phyloP scores from a whole-genome alignment of 441 rosid species.

The Croton setiger region DNA sequence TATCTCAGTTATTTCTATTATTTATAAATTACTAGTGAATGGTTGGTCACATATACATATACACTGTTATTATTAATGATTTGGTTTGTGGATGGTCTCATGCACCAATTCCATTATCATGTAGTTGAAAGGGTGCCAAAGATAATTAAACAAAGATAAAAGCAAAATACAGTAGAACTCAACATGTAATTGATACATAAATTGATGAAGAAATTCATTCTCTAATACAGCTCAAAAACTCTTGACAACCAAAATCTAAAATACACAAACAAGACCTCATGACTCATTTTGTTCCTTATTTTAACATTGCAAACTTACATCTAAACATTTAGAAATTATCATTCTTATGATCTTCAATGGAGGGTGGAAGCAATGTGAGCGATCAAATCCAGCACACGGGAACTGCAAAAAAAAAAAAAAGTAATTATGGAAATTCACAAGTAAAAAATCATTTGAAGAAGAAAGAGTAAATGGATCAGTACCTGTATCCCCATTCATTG shows the following conservation, averaged over 20 bases:
- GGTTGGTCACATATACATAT: too few relatives aligned
- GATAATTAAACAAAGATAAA: background rate
- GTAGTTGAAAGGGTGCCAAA: background rate
- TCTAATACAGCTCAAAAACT: background rate
- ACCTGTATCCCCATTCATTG: conserved; percentile 94
- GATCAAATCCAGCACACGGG: conserved; percentile 5
- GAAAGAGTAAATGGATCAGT: conserved; percentile 1
- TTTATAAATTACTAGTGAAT: too few relatives aligned
- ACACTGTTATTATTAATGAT: too few relatives aligned
- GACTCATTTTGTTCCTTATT: background rate
- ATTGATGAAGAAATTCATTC: background rate
- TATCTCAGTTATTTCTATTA: too few relatives aligned
- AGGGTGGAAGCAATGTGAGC: conserved; percentile 3
- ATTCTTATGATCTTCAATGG: background rate
- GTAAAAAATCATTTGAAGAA: background rate
- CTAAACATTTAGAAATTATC: background rate
- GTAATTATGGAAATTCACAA: background rate
- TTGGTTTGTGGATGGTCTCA: too few relatives aligned
- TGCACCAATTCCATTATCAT: too few relatives aligned
- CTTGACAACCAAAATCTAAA: background rate
- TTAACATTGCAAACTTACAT: background rate
- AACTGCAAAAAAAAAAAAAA: background rate
- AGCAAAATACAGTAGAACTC: background rate
- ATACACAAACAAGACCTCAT: background rate
- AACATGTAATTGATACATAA: background rate